Percentiles rank a stretch among this genome's conserved stretches.
phyloP scores from a whole-genome alignment of 148 eudicot genomes.

The Rheum nobile region DNA sequence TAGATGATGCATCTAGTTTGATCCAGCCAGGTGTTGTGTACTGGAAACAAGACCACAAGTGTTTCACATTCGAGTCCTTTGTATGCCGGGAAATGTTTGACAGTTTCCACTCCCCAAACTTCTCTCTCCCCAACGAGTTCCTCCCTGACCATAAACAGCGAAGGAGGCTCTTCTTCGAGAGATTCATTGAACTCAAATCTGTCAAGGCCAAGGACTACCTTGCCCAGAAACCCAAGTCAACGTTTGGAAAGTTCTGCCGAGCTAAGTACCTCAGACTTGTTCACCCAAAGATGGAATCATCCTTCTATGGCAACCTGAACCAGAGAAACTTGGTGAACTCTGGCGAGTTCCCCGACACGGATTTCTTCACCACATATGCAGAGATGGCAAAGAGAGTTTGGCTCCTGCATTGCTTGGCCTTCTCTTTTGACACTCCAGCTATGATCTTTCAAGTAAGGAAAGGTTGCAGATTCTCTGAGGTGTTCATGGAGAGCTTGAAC shows the following conservation, averaged over 20 bases:
- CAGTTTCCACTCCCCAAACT: conserved; percentile 50
- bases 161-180: conserved; percentile 43
- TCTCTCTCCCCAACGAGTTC: conserved; percentile 32
- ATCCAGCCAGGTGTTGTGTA: conserved; percentile 58
- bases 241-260: conserved; percentile 60
- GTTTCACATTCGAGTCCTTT: conserved; percentile 73
- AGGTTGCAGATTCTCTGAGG: conserved; percentile 58
- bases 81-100: conserved; percentile 78
- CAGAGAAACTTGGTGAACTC: conserved; percentile 49
- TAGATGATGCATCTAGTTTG: conserved; percentile 49
- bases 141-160: conserved; percentile 26
- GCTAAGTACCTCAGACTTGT: conserved; percentile 54
- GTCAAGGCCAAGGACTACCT: conserved; percentile 53
- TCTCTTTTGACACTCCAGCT: conserved; percentile 47
- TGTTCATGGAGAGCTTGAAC: conserved; percentile 75
- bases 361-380: conserved; percentile 38
- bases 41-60: conserved; percentile 39
- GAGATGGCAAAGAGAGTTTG: conserved; percentile 84
- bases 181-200: conserved; percentile 52
- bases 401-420: conserved; percentile 72
- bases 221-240: conserved; percentile 56
- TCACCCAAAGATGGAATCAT: conserved; percentile 81
- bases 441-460: conserved; percentile 54
- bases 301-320: conserved; percentile 50
- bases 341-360: conserved; percentile 51